Percentiles rank a stretch among this genome's conserved stretches.
Evolutionary conservation across 345 rosid species (phyloP).

Genomic region (thale cress (Arabidopsis thaliana)): TAIR10.1 NC_003071.7:18394001-18394500

Average conservation of each 20-base stretch:
- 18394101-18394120: not conserved
- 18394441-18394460: slow-evolving; percentile 73
- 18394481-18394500: slow-evolving; percentile 53
- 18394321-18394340: not conserved
- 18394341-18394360: not conserved
- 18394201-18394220: not conserved
- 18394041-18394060: no score
- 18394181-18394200: not conserved
- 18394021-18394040: no score
- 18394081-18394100: no score
- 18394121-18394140: not conserved
- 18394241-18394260: not conserved
- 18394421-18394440: slow-evolving; percentile 52
- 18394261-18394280: not conserved
- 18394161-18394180: not conserved
- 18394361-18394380: not conserved
- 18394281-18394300: not conserved
- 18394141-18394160: not conserved
- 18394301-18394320: slow-evolving; percentile 3
- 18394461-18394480: slow-evolving; percentile 57
- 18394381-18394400: not conserved
- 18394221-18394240: not conserved
- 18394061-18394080: no score
- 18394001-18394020: no score
- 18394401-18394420: not conserved